These are phyloP conservation scores for Antitrichia curtipendula DNA, from an alignment of 225 moss, liverwort and hornwort genomes.

Conservation along the genomic window DNA sequence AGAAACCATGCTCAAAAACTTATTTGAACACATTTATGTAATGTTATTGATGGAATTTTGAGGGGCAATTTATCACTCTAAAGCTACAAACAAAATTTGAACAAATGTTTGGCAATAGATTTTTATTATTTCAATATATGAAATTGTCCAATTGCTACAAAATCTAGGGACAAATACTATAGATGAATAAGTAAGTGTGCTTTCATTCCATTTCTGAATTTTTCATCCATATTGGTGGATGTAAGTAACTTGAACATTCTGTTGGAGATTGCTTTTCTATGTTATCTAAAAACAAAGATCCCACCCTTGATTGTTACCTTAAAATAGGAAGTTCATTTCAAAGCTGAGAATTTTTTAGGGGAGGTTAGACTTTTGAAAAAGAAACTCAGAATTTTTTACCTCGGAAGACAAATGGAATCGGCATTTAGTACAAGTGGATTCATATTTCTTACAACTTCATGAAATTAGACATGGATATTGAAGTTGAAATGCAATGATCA, in stretches of 20 bases:
- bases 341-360: fast-evolving
- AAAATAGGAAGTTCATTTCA: fast-evolving
- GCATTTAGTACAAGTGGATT: fast-evolving
- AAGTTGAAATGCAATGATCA: neutral
- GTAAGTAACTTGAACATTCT: neutral
- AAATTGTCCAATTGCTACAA: neutral
- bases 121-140: fast-evolving
- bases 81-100: neutral
- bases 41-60: fast-evolving
- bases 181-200: fast-evolving
- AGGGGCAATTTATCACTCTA: fast-evolving
- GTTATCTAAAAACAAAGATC: fast-evolving
- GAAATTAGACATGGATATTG: neutral
- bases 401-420: no score
- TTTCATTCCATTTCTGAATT: neutral
- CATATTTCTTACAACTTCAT: fast-evolving
- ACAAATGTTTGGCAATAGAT: fast-evolving
- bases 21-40: fast-evolving
- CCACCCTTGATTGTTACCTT: fast-evolving
- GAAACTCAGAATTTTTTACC: no score
- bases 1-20: fast-evolving
- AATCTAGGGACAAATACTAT: fast-evolving
- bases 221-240: neutral
- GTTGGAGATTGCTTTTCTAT: fast-evolving
- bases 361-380: neutral